Evolutionary conservation across 129 eudicot genomes (phyloP), one percentile per base, ranked within the genome.

Genomic region (Arctium lappa): DNA sequence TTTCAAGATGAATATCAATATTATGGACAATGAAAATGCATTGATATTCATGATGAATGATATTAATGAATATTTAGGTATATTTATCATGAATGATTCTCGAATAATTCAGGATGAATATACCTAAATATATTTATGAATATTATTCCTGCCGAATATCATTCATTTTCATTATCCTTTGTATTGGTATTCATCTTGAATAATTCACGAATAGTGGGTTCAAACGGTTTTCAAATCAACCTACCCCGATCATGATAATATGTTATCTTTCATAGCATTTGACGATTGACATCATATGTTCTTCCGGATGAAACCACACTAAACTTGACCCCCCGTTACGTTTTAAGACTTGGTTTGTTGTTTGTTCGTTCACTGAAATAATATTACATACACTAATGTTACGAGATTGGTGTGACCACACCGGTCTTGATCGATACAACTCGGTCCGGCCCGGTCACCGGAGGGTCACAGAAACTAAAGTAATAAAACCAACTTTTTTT

Each of bases 351-450:
- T 60, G 68, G 9, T 60, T 60, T 60, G 68, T n/a, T 60, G 29
- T 16, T 60, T n/a, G 3, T 60, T n/a, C 68, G 68, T 60, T 60
- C 68, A 16, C 18, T n/a, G 9, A 60, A 60, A 79, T 73, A 84
- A 79, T 84, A 73, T 65, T 74, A 84, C 87, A 84, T 72, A 79
- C 87, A 79, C 80, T 77, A 83, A 69, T 37, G 53, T 16, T 15
- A 76, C 72, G 39, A 76, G 76, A 66, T 18, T 22, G 62, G 69
- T 38, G 74, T 30, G 30, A 38, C 78, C 73, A 81, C 74, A 16
- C 46, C 6, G 40, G 79, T 31, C 22, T 66, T 6, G 12, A 31
- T 82, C 37, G 38, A 75, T 82, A 82, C 81, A 82, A 34, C 46
- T 44, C 7, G 71, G 80, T 74, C 16, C 34, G 2, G 42, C 37